A percentile compares a stretch with the other conserved stretches of the same genome.
Evolutionary conservation across 2,329 filamentous ascomycete species (phyloP).

Genomic region (Monascus ruber): DNA sequence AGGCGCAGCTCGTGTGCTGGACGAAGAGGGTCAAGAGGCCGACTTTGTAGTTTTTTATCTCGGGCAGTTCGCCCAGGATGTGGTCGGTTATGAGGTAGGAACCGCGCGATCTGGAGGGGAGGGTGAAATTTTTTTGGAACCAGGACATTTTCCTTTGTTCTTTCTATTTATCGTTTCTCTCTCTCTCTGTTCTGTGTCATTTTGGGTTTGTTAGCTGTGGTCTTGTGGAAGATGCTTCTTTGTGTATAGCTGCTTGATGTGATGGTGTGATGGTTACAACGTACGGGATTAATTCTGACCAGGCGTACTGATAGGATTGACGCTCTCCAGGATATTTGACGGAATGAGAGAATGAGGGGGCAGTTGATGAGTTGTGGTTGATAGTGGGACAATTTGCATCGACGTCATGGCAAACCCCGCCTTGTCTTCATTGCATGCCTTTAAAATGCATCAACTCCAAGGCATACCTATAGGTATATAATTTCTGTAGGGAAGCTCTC

Average conservation of each 20-base stretch:
- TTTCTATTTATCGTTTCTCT: constrained; percentile 7
- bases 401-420: too few species aligned
- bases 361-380: too few species aligned
- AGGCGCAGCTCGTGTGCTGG: constrained; percentile 86
- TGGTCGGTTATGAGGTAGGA: constrained; percentile 81
- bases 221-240: neutral
- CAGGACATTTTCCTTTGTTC: constrained; percentile 47
- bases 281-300: too few species aligned
- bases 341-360: too few species aligned
- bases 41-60: constrained; percentile 72
- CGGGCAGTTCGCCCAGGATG: constrained; percentile 59
- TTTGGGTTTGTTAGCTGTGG: constrained; percentile 4
- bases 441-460: too few species aligned
- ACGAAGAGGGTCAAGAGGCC: constrained; percentile 82
- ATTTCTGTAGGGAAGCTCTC: too few species aligned
- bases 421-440: too few species aligned
- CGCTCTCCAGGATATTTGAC: too few species aligned
- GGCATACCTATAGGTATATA: too few species aligned
- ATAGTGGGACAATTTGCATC: too few species aligned
- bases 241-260: neutral
- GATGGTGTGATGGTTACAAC: too few species aligned
- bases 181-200: constrained; percentile 4
- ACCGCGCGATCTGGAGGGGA: constrained; percentile 66
- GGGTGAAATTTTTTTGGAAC: constrained; percentile 74
- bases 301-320: too few species aligned